A percentile compares a stretch with the other conserved stretches of the same genome.
Conservation (phyloP, 2,329 filamentous ascomycete genomes). For the Fusarium denticulatum region DNA sequence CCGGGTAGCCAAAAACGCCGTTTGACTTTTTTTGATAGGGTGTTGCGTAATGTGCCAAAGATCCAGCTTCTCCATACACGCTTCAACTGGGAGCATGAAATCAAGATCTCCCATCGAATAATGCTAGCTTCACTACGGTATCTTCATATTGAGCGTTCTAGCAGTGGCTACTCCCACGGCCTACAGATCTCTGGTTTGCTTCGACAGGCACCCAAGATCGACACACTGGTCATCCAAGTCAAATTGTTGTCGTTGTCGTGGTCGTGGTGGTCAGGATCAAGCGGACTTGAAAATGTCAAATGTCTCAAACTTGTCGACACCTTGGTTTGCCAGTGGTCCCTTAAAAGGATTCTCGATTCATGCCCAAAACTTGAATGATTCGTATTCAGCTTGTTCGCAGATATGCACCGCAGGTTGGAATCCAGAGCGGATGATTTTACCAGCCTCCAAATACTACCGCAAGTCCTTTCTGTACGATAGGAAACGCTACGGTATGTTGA, state of each 20-base stretch:
- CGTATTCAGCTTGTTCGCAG: too few species aligned
- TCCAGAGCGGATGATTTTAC: background rate
- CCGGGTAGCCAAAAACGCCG: background rate
- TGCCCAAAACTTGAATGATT: background rate
- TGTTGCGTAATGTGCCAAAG: background rate
- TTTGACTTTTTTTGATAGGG: background rate
- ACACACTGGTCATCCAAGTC: background rate
- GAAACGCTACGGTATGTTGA: background rate
- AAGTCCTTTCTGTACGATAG: background rate
- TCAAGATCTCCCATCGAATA: background rate
- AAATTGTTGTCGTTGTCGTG: background rate
- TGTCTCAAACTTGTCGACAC: background rate
- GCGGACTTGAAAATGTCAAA: background rate
- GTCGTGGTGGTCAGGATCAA: background rate
- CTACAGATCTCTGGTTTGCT: background rate
- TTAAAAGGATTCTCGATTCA: background rate
- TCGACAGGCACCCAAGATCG: background rate
- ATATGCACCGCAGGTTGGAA: too few species aligned
- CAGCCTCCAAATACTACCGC: background rate
- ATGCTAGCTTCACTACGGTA: background rate
- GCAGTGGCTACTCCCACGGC: background rate
- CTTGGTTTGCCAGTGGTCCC: fast-evolving
- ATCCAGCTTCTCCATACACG: background rate
- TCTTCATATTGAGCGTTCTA: background rate
- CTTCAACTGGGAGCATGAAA: fast-evolving